phyloP scores from a whole-genome alignment of 805 yeast genomes.

The Scheffersomyces spartinae region DNA sequence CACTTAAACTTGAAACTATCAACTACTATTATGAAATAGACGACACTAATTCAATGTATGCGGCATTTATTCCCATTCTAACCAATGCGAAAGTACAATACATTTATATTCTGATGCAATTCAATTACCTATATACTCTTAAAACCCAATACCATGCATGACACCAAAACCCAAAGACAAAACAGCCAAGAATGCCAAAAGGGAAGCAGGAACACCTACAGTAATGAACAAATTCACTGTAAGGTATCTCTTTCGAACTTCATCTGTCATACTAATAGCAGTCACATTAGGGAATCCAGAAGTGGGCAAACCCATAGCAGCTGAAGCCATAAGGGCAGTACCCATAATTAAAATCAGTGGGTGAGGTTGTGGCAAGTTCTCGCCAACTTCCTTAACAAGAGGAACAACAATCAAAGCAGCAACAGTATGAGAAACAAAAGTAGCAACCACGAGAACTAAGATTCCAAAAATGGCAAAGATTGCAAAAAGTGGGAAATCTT shows the following conservation, averaged over 20 bases:
- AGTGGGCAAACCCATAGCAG: conserved; percentile 96
- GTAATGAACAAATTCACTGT: conserved; percentile 80
- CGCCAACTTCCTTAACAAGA: conserved; percentile 82
- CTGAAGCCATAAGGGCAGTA: conserved; percentile 64
- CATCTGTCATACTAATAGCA: conserved; percentile 90
- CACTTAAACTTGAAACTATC: too few relatives aligned
- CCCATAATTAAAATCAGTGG: conserved; percentile 70
- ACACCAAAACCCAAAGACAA: conserved; percentile 71
- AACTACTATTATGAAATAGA: too few relatives aligned
- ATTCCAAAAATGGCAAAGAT: conserved; percentile 49
- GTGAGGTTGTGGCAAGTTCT: conserved; percentile 62
- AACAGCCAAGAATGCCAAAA: conserved; percentile 61
- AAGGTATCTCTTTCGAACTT: conserved; percentile 80
- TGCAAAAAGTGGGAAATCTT: conserved; percentile 31
- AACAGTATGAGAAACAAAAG: conserved; percentile 93
- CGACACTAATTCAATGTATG: too few relatives aligned
- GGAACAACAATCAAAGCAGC: conserved; percentile 93
- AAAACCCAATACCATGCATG: conserved; percentile 33
- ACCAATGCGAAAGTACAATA: too few relatives aligned
- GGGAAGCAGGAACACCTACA: conserved; percentile 81
- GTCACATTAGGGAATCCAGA: conserved; percentile 97
- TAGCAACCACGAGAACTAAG: conserved; percentile 73
- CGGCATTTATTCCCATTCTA: too few relatives aligned
- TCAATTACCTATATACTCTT: too few relatives aligned
- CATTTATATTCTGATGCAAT: too few relatives aligned